Conservation (phyloP, 148 eudicot species). For the Rhododendron ferrugineum region DNA sequence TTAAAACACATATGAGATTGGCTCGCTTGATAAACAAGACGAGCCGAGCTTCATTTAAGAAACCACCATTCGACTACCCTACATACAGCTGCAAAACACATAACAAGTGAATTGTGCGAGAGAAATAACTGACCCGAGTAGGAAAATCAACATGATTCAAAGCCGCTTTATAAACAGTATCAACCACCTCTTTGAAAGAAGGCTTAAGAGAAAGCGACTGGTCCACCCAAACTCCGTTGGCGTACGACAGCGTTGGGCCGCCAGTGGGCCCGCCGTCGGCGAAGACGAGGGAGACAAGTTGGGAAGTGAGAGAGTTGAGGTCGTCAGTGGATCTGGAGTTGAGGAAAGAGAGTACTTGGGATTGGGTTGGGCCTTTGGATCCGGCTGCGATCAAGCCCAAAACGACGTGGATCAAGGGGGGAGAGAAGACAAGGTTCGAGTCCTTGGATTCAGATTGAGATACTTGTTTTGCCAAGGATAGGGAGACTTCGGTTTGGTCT, state of each 20-base stretch:
- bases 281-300: slow-evolving; percentile 53
- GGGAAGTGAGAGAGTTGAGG: slow-evolving; percentile 54
- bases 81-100: no score
- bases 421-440: slow-evolving; percentile 64
- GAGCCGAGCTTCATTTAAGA: no score
- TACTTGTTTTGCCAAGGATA: slow-evolving; percentile 41
- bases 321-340: slow-evolving; percentile 42
- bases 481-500: slow-evolving; percentile 57
- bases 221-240: slow-evolving; percentile 79
- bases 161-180: slow-evolving; percentile 49
- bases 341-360: slow-evolving; percentile 55
- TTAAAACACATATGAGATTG: no score
- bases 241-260: slow-evolving; percentile 62
- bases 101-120: no score
- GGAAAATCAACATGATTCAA: slow-evolving; percentile 63
- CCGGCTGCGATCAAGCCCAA: slow-evolving; percentile 70
- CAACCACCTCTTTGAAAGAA: slow-evolving; percentile 46
- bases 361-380: slow-evolving; percentile 52
- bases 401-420: slow-evolving; percentile 57
- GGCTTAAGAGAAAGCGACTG: slow-evolving; percentile 39
- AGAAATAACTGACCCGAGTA: slow-evolving; percentile 32
- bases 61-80: no score
- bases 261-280: slow-evolving; percentile 47
- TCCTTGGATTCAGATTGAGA: slow-evolving; percentile 17
- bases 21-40: no score